These are phyloP conservation scores for Musa schizocarpa DNA, from an alignment of 176 grass and related monocot genomes.

Conservation along the genomic window DNA sequence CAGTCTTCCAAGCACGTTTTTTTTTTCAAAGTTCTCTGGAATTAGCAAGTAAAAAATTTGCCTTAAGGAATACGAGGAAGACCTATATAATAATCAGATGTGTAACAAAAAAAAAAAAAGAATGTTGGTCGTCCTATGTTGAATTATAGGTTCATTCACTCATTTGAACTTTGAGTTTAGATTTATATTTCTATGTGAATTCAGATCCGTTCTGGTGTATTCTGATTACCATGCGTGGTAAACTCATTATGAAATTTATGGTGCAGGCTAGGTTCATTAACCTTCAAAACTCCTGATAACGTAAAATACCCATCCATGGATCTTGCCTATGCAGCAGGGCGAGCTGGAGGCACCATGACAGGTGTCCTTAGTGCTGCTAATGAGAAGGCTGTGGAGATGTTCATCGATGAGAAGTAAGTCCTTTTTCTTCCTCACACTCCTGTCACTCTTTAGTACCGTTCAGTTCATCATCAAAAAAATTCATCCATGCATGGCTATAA, in stretches of 20 bases:
- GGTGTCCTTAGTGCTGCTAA: slow-evolving; percentile 97
- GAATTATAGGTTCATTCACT: no score
- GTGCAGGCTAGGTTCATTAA: slow-evolving; percentile 69
- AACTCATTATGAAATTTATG: slow-evolving; percentile 5
- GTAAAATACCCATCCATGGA: slow-evolving; percentile 94
- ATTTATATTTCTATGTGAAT: background rate
- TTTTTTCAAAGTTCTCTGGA: background rate
- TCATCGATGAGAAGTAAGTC: slow-evolving; percentile 82
- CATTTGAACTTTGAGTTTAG: background rate
- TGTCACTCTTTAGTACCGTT: slow-evolving; percentile 23
- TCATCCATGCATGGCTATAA: background rate
- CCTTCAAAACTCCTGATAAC: slow-evolving; percentile 84
- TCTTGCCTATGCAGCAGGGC: slow-evolving; percentile 79
- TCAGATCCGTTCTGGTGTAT: background rate
- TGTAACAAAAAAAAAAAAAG: no score
- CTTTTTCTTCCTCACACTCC: slow-evolving; percentile 12
- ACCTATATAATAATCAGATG: background rate
- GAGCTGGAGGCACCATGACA: slow-evolving; percentile 97
- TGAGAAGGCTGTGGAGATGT: slow-evolving; percentile 97
- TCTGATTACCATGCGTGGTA: background rate
- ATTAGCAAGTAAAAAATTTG: background rate
- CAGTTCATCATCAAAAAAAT: slow-evolving; percentile 8
- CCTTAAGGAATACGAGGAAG: background rate
- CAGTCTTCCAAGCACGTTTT: no score
- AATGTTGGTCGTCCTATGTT: no score